A percentile compares a stretch with the other conserved stretches of the same genome.
Evolutionary conservation across 345 rosid species (phyloP).

Genomic region (Camelina hispida): DNA sequence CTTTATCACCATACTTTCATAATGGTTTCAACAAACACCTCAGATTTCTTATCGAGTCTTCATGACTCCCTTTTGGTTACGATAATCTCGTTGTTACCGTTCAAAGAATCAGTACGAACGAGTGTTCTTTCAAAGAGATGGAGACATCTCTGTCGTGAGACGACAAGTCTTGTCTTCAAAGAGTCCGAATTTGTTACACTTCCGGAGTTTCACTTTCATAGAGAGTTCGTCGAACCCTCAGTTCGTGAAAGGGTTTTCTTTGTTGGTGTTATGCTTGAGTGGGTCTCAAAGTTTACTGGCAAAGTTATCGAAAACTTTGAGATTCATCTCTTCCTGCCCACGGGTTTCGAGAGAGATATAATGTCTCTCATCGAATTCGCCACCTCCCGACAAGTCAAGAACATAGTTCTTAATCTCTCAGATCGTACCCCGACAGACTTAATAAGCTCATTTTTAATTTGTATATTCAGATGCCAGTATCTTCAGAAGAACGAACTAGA

Average conservation of each 20-base stretch:
- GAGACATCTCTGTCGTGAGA: constrained; percentile 18
- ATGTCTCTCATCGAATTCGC: constrained; percentile 21
- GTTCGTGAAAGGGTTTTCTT: neutral
- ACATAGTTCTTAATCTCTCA: constrained; percentile 25
- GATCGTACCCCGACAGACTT: too few species aligned
- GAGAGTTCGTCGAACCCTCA: neutral
- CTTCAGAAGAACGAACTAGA: neutral
- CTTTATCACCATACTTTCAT: neutral
- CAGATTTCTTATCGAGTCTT: neutral
- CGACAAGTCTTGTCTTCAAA: constrained; percentile 24
- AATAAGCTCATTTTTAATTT: too few species aligned
- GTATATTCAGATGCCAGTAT: neutral
- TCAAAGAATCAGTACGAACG: constrained; percentile 27
- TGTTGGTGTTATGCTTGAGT: neutral
- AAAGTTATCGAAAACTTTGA: constrained; percentile 10
- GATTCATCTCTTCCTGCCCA: constrained; percentile 2
- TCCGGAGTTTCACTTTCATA: neutral
- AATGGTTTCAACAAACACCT: neutral
- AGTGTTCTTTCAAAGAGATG: constrained; percentile 34
- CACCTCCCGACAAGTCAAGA: constrained; percentile 3
- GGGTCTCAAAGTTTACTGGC: constrained; percentile 18
- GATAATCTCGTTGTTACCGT: constrained; percentile 10
- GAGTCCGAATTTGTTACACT: constrained; percentile 24
- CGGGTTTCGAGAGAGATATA: constrained; percentile 5
- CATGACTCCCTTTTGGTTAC: constrained; percentile 20